phyloP scores from a whole-genome alignment of 768 basidiomycete species.

The Rhodotorula sphaerocarpa region DNA sequence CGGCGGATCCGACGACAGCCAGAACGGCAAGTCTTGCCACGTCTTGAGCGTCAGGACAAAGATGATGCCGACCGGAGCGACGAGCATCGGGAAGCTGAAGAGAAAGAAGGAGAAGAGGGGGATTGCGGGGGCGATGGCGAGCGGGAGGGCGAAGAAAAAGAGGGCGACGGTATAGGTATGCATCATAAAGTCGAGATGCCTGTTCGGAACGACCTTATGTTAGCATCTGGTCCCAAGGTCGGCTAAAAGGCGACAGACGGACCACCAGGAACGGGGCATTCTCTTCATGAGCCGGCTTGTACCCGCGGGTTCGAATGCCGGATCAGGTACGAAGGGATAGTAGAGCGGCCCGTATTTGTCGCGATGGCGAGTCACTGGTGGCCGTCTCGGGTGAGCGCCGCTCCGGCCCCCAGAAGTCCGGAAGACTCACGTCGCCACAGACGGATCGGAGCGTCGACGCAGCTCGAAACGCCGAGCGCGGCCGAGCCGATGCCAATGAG shows the following conservation, averaged over 20 bases:
- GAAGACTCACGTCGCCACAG: constrained; percentile 34
- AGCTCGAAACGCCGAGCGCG: constrained; percentile 33
- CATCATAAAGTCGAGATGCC: constrained; percentile 36
- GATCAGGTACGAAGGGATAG: constrained; percentile 18
- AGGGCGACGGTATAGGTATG: constrained; percentile 23
- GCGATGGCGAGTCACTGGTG: constrained; percentile 30
- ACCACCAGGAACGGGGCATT: constrained; percentile 25
- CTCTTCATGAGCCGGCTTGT: constrained; percentile 3
- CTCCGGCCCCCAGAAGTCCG: no score
- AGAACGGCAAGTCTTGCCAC: constrained; percentile 23
- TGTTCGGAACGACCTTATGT: no score
- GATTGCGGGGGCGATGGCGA: constrained; percentile 36
- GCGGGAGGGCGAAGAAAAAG: constrained; percentile 34
- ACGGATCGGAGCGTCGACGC: constrained; percentile 39
- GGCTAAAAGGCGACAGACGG: no score
- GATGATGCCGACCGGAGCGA: constrained; percentile 29
- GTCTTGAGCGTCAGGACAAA: constrained; percentile 32
- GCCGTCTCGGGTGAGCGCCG: background rate
- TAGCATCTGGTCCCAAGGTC: no score
- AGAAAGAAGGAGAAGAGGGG: constrained; percentile 33
- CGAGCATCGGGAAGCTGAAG: constrained; percentile 29
- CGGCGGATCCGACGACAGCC: constrained; percentile 37
- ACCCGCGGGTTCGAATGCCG: constrained; percentile 12
- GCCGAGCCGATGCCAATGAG: constrained; percentile 36
- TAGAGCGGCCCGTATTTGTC: constrained; percentile 37